Evolutionary conservation across 1,284 basidiomycete genomes (phyloP).

Genomic region (Heterobasidion parviporum): DNA sequence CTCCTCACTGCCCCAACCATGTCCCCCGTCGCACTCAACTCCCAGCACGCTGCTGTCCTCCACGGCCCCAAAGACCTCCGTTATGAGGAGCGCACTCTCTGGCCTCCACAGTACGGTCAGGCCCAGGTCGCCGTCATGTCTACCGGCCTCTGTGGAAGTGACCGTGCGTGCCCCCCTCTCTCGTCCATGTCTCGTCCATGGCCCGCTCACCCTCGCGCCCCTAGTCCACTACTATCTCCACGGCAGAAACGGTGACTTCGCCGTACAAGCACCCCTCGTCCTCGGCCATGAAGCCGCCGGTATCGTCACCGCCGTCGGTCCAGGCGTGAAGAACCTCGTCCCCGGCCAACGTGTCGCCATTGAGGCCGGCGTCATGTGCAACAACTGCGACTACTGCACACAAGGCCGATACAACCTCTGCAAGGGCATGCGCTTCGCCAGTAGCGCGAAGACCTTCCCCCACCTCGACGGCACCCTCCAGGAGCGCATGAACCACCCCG

Average conservation of each 20-base stretch:
- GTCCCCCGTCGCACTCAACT: conserved; percentile 49
- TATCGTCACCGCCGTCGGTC: conserved; percentile 66
- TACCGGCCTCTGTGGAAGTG: conserved; percentile 90
- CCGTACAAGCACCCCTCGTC: conserved; percentile 74
- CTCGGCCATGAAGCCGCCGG: conserved; percentile 92
- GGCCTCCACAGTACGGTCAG: conserved; percentile 58
- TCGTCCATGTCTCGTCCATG: neutral
- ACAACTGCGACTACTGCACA: conserved; percentile 55
- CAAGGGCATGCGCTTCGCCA: conserved; percentile 81
- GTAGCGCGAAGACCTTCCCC: conserved; percentile 85
- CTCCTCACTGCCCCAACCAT: conserved; percentile 25
- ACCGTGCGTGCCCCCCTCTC: conserved; percentile 45
- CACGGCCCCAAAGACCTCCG: conserved; percentile 67
- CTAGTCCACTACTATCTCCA: conserved; percentile 86
- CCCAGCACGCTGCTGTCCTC: conserved; percentile 61
- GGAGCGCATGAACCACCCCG: conserved; percentile 83
- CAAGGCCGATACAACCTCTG: conserved; percentile 93
- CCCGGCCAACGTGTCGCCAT: conserved; percentile 90
- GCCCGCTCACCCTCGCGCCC: neutral
- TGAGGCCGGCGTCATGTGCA: conserved; percentile 89
- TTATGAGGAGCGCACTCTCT: conserved; percentile 57
- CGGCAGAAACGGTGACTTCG: conserved; percentile 89
- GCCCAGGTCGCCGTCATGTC: conserved; percentile 71
- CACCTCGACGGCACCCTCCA: conserved; percentile 92
- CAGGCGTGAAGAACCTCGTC: conserved; percentile 54